Evolutionary conservation across 108 stramenopile species (phyloP), one percentile per base, ranked within the genome.

Genomic region (Stephanodiscus minutulus): DNA sequence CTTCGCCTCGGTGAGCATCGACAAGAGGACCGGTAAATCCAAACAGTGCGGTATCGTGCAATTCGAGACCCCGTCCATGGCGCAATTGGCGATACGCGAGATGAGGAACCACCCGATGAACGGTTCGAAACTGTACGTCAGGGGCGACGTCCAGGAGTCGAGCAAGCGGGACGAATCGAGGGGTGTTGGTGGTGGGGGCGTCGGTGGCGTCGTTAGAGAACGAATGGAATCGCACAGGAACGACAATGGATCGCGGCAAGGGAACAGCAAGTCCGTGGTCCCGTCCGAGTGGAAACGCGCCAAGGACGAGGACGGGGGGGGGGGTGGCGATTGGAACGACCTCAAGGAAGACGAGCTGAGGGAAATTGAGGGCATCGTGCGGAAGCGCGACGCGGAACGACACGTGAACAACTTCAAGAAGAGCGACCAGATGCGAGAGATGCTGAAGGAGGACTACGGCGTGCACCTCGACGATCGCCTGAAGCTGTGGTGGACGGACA

Each of bases 31-130:
- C 12, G 89, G 93, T 17, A 66, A 77, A 64, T 83, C 87, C 12
- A 91, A 91, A 75, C 86, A 85, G 17, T 85, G 83, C 65, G 93
- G 93, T 11, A 86, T 94, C 50, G 93, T 94, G 5, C 90, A 94
- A 54, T 94, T 81, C 62, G 88, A 91, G 68, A 91, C 87, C 1
- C 77, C 86, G 1, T 83, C 86, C 17, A 78, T 79, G 82, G 93
- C 93, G 11, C 62, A 75, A 43, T 72, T 58, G 31, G 93, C 93
- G 2, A 94, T 94, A 65, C 33, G 81, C 25, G 76, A 81, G 7
- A 94, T 94, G 90, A 63, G 89, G 62, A 75, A 94, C n/a, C 76
- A 87, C 73, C 90, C 89, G 12, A 53, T 94, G 76, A 82, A 88
- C 55, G 93, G 90, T 24, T 33, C 55, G 28, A 64, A 44, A 18